Evolutionary conservation across 371 early-diverging fungal species (phyloP).

Genomic region (Mortierella sp.): DNA sequence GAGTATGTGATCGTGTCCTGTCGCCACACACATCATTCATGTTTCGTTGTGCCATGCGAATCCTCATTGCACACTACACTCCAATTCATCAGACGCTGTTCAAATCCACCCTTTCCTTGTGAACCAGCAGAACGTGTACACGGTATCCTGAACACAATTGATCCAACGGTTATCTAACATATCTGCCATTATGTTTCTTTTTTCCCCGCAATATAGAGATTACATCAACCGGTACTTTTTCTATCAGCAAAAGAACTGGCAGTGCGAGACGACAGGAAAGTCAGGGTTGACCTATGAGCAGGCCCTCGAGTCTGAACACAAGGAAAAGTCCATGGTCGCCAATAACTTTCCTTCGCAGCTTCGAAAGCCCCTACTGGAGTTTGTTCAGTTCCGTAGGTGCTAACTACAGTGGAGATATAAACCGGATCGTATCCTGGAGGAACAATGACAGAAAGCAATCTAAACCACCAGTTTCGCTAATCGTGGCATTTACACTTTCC

Average conservation of each 20-base stretch:
- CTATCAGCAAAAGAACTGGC: slow-evolving; percentile 83
- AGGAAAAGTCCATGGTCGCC: slow-evolving; percentile 67
- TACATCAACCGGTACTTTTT: slow-evolving; percentile 77
- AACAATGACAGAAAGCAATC: not conserved
- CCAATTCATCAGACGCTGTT: not conserved
- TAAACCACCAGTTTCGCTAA: too few relatives aligned
- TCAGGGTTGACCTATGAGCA: slow-evolving; percentile 81
- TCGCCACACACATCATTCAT: not conserved
- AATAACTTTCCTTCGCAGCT: slow-evolving; percentile 77
- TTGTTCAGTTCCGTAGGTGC: slow-evolving; percentile 79
- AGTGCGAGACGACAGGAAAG: slow-evolving; percentile 85
- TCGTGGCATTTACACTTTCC: not conserved
- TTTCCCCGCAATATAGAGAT: slow-evolving; percentile 63
- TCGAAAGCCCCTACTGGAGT: slow-evolving; percentile 71
- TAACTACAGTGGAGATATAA: not conserved
- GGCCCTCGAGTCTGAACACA: slow-evolving; percentile 82
- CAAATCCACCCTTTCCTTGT: not conserved
- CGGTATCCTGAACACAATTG: not conserved
- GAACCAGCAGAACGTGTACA: not conserved
- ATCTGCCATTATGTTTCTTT: not conserved
- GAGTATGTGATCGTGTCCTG: slow-evolving; percentile 67
- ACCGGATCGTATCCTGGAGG: not conserved
- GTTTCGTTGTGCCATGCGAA: too few relatives aligned
- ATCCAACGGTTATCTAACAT: not conserved
- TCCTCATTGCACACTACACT: not conserved